Percentiles rank a stretch among this genome's conserved stretches.
Evolutionary conservation across 768 basidiomycete genomes (phyloP).

Genomic region (Macrolepiota fuliginosa): DNA sequence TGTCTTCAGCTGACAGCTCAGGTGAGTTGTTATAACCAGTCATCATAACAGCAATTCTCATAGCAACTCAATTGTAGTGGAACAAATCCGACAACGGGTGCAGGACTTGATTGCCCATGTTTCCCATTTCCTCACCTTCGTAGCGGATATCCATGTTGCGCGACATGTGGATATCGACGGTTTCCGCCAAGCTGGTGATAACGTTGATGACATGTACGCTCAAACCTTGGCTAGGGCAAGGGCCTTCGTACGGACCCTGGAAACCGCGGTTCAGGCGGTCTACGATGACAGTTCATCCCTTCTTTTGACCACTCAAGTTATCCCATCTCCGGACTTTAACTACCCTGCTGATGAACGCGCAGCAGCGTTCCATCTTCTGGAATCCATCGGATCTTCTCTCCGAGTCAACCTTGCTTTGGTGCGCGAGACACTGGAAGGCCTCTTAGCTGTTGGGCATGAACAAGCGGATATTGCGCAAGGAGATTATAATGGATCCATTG

Average conservation of each 20-base stretch:
- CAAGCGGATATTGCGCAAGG: slow-evolving; percentile 68
- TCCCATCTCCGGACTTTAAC: slow-evolving; percentile 36
- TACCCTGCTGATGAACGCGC: slow-evolving; percentile 29
- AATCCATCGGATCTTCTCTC: slow-evolving; percentile 48
- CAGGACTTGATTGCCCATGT: slow-evolving; percentile 55
- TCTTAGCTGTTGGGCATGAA: slow-evolving; percentile 64
- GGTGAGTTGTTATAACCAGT: slow-evolving; percentile 27
- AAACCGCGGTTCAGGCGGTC: slow-evolving; percentile 66
- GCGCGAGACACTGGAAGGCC: slow-evolving; percentile 57
- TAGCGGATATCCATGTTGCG: slow-evolving; percentile 75
- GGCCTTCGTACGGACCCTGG: slow-evolving; percentile 64
- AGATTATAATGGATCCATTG: slow-evolving; percentile 73
- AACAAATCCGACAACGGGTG: slow-evolving; percentile 40
- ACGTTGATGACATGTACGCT: slow-evolving; percentile 50
- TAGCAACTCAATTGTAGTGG: slow-evolving; percentile 25
- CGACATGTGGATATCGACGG: slow-evolving; percentile 83
- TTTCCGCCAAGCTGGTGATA: slow-evolving; percentile 47
- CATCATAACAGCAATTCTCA: slow-evolving; percentile 1
- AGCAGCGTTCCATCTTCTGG: slow-evolving; percentile 42
- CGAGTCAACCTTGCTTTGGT: slow-evolving; percentile 55
- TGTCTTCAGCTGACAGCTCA: slow-evolving; percentile 31
- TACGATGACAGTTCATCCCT: slow-evolving; percentile 70
- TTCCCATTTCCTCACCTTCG: slow-evolving; percentile 53
- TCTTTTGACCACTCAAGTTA: slow-evolving; percentile 55
- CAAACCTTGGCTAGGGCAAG: slow-evolving; percentile 71